Base-by-base conservation (phyloP, 257 asterid species). In the Leonotis leonurus region DNA sequence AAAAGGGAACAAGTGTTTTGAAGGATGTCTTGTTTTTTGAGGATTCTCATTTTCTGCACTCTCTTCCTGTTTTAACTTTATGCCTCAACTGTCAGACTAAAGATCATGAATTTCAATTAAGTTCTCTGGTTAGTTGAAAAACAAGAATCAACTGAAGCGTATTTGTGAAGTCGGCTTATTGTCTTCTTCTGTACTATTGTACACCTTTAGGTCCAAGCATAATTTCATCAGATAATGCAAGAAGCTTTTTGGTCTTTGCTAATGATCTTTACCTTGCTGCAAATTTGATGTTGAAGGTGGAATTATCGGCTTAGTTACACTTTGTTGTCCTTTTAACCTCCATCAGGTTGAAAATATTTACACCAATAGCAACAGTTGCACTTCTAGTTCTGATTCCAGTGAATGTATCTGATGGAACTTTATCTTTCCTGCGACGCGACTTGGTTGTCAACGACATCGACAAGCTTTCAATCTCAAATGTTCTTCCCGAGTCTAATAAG, bases 391-490 rank as follows among this genome's bases (percentile, higher is more conserved):
- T 93, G 80, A 84, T 93, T 77, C 99, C 99, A 27, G 97, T 93
- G 65, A 93, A 93, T 75, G 64, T 78, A 32, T 82, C 96, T 6
- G 90, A 79, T 56, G 95, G 95, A 62, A 85, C 85, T 39, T 56
- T 93, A 48, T 80, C 60, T 70, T 81, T 85, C 58, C 82, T 93
- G 70, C 69, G 85, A 13, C 89, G 70, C 7, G 97, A 89, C 62
- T 77, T 93, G 95, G 99, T 93, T 26, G 87, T 82, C 65, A 85
- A 83, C 46, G 73, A 93, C 81, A 85, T 93, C n/a, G 99, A 93
- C 80, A 93, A 87, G 81, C 97, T 93, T 65, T 93, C 99, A 0
- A 81, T 93, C 80, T 93, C 99, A 39, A 93, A 93, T 78, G 87
- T 93, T 59, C 83, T 75, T 40, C 85, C 97, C 35, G 40, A 80